A percentile compares a stretch with the other conserved stretches of the same genome.
phyloP scores from a whole-genome alignment of 2,329 filamentous ascomycete genomes.

The Aspergillus sp. region DNA sequence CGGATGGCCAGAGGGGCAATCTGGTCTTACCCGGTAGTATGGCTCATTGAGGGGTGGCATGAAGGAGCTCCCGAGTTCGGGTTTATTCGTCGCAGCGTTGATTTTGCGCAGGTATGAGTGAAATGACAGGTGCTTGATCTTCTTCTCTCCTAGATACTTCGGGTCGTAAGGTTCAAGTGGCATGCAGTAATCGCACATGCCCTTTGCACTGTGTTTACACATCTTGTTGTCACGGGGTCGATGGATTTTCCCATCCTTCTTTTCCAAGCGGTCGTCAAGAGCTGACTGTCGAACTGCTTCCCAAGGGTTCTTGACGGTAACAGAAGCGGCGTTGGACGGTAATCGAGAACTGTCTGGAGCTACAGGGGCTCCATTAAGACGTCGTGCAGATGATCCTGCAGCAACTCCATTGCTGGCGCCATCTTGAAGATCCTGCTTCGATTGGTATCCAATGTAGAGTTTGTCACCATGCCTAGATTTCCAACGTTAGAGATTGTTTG shows the following conservation, averaged over 20 bases:
- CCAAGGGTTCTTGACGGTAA: slow-evolving; percentile 83
- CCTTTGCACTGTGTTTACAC: slow-evolving; percentile 94
- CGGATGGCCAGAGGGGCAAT: slow-evolving; percentile 91
- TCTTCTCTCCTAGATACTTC: slow-evolving; percentile 88
- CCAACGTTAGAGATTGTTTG: slow-evolving; percentile 20
- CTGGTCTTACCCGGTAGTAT: slow-evolving; percentile 81
- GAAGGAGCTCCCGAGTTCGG: slow-evolving; percentile 88
- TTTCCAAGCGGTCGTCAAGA: slow-evolving; percentile 84
- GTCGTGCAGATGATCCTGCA: slow-evolving; percentile 27
- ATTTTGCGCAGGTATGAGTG: slow-evolving; percentile 92
- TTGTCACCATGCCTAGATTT: slow-evolving; percentile 77
- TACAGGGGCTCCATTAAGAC: slow-evolving; percentile 39
- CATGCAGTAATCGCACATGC: slow-evolving; percentile 99
- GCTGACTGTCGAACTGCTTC: slow-evolving; percentile 85
- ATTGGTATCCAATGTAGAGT: slow-evolving; percentile 79
- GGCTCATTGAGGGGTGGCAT: slow-evolving; percentile 94
- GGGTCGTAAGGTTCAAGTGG: slow-evolving; percentile 90
- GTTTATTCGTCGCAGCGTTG: slow-evolving; percentile 94
- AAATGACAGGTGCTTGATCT: slow-evolving; percentile 98
- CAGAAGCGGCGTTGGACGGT: slow-evolving; percentile 52
- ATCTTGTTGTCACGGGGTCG: slow-evolving; percentile 74
- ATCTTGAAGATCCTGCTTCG: slow-evolving; percentile 54
- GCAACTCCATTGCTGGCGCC: slow-evolving; percentile 36
- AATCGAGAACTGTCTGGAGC: slow-evolving; percentile 51
- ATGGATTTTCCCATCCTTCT: slow-evolving; percentile 83